A percentile compares a stretch with the other conserved stretches of the same genome.
Conservation (phyloP, 192 early-diverging fungal genomes). For the Coemansia sp. region DNA sequence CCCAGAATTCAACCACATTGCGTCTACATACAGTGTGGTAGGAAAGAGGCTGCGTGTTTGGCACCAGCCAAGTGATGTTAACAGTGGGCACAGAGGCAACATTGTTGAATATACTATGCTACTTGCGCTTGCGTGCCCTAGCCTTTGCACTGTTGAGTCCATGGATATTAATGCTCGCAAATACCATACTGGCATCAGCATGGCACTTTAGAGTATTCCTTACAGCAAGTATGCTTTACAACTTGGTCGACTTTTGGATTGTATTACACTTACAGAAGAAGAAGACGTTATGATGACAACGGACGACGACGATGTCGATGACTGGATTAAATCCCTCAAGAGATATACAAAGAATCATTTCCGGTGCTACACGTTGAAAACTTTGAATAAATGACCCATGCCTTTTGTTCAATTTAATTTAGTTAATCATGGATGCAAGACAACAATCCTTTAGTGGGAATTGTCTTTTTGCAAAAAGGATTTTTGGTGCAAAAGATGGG, state of each 20-base stretch:
- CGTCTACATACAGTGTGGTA: neutral
- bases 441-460: too few relatives aligned
- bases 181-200: neutral
- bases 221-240: neutral
- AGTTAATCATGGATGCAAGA: too few relatives aligned
- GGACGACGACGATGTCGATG: neutral
- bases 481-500: too few relatives aligned
- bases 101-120: neutral
- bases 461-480: too few relatives aligned
- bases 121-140: neutral
- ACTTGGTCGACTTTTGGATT: neutral
- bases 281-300: neutral
- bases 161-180: neutral
- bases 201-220: neutral
- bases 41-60: neutral
- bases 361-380: too few relatives aligned
- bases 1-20: neutral
- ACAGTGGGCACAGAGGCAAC: neutral
- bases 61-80: neutral
- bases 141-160: neutral
- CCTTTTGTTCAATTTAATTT: too few relatives aligned
- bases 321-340: neutral
- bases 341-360: too few relatives aligned
- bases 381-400: too few relatives aligned
- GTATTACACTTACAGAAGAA: neutral